Conservation (phyloP, 2,329 filamentous ascomycete species). For the Ciborinia camelliae region DNA sequence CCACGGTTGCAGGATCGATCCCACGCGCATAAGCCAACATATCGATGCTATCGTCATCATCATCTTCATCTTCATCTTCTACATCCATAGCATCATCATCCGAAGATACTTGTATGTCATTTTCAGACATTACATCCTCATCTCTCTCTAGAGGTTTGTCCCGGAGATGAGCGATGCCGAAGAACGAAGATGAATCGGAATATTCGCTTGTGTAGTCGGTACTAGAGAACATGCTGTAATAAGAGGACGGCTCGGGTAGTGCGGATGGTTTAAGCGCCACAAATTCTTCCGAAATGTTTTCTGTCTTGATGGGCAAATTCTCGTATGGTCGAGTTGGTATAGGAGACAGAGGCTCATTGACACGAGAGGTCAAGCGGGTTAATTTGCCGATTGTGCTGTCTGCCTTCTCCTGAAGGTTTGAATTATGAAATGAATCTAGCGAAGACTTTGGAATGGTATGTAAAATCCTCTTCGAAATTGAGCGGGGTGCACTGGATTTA, state of each 20-base stretch:
- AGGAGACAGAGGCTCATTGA: not conserved
- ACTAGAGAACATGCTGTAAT: not conserved
- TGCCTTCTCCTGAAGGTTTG: not conserved
- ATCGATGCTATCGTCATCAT: constrained; percentile 18
- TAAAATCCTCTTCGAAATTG: constrained; percentile 19
- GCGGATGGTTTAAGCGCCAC: constrained; percentile 10
- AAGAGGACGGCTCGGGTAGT: constrained; percentile 12
- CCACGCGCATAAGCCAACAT: constrained; percentile 13
- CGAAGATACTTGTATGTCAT: constrained; percentile 10
- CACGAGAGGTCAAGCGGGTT: constrained; percentile 10
- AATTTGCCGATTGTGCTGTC: constrained; percentile 19
- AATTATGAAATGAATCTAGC: constrained; percentile 22
- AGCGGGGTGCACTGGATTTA: constrained; percentile 21
- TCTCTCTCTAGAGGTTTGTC: constrained; percentile 1
- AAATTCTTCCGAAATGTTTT: constrained; percentile 1
- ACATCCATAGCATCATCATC: not conserved
- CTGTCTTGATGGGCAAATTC: not conserved
- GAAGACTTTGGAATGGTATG: constrained; percentile 27
- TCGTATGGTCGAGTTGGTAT: not conserved
- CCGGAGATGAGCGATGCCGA: not conserved
- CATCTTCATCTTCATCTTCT: not conserved
- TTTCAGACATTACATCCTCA: not conserved
- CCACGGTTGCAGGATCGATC: not conserved
- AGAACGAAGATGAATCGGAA: not conserved
- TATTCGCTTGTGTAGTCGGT: not conserved